Evolutionary conservation across 495 filamentous ascomycete species (phyloP), one percentile per base, ranked within the genome.

Genomic region (Penicillium lagena): DNA sequence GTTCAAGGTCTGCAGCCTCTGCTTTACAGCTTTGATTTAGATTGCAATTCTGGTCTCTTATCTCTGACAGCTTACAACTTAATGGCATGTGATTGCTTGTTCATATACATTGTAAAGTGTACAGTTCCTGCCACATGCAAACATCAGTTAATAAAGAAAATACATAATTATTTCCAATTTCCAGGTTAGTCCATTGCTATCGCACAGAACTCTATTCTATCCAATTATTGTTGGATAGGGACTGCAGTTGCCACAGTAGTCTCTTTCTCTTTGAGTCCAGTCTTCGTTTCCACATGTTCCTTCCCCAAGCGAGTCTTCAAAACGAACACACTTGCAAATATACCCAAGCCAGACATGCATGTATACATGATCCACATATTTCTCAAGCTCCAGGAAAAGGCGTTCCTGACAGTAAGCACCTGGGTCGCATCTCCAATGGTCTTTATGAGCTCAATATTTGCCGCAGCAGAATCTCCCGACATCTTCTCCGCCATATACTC

Each of bases 341-440:
- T 39, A 2, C 72, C 73, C 43, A 70, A 37, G 8, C 56, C 76
- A 12, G 71, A 63, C 45, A 81, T 55, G 50, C 65, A 71, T 7
- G 79, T 79, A 52, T 79, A 82, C 37, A 79, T 37, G 29, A 83
- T 80, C 77, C 76, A 83, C 53, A 86, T 73, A 45, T 82, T 80
- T 42, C 71, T 59, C 44, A 82, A 56, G 48, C 79, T 82, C 69
- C 69, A 73, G 12, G 80, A 70, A 59, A 78, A 86, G 0, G 78
- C 79, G 33, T 73, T 59, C 43, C 70, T 62, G 4, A 82, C 70
- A 9, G 67, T 78, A 8, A 52, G 39, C 9, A 68, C 51, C 56
- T 79, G 74, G 4, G 49, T 37, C 1, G 60, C 43, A 51, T 82
- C 66, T 12, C 54, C 32, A 29, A 83, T 67, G 1, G 56, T 51